Base-by-base conservation (phyloP, 495 filamentous ascomycete genomes). In the Xylaria telfairii region DNA sequence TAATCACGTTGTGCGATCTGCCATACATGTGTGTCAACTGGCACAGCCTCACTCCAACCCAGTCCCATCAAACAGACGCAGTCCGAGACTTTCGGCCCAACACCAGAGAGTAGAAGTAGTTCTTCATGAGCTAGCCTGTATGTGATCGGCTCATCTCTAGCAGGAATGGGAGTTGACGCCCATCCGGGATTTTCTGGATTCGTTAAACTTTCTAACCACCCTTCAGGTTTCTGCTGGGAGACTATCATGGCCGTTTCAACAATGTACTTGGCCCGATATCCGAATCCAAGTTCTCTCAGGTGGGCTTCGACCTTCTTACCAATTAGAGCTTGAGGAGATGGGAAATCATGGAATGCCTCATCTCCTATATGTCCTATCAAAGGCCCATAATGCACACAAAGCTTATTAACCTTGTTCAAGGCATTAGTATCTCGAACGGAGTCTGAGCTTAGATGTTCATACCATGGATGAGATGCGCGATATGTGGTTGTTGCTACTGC, bases 401-500 rank as follows among this genome's bases (percentile, higher is more conserved):
- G 84, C 73, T 97, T 98, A 68, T 95, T 89, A 26, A 98, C 86
- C 86, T 90, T 90, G 72, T 65, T 30, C 19, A n/a, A 13, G 8
- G 6, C 26, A 65, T 54, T 59, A 72, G 19, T 32, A 39, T 68
- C 32, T 32, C 17, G 32, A 34, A 49, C 4, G 19, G 34, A 34
- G 15, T 28, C 6, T 21, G 28, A 12, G 41, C 2, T 21, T 42
- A 3, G 7, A 21, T 54, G 32, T 39, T 53, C 68, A 60, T 79
- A 88, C 93, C 96, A 99, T 98, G 77, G 95, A 92, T 15, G 92
- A 93, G 74, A 99, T 99, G 32, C 96, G 90, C 5, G 88, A 85
- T 68, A 99, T 99, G 77, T 99, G 97, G 80, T 99, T 99, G 81
- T 99, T 99, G 81, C 93, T 96, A 79, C 94, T 97, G 85, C 96